Evolutionary conservation across 163 green algal genomes (phyloP).

Genomic region (Scenedesmus sp.): DNA sequence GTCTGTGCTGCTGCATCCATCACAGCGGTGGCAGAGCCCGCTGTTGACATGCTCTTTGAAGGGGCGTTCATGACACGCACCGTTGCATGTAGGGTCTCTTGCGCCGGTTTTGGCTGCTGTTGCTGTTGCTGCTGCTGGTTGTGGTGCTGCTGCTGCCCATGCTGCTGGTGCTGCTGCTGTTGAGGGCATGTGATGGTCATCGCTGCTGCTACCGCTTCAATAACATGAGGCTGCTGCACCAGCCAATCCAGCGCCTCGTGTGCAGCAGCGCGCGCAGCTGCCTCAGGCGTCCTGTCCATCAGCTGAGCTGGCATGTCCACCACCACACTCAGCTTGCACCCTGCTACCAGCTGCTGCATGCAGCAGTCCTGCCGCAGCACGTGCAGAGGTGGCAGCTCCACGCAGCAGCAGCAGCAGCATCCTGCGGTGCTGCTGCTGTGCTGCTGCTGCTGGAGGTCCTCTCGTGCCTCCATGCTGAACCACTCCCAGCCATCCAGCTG

Average conservation of each 20-base stretch:
- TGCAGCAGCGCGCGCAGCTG: slow-evolving; percentile 12
- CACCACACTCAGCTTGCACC: background rate
- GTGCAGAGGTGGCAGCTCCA: background rate
- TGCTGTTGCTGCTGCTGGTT: background rate
- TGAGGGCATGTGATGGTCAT: background rate
- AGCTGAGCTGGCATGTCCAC: background rate
- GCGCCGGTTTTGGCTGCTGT: background rate
- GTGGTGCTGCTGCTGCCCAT: slow-evolving; percentile 15
- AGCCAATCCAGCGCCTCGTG: background rate
- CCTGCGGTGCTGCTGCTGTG: background rate
- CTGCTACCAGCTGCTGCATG: background rate
- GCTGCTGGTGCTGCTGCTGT: background rate
- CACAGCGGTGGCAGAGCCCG: background rate
- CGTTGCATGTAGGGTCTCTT: background rate
- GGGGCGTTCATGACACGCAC: background rate
- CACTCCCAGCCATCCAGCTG: background rate
- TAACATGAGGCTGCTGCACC: background rate
- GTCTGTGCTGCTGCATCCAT: background rate
- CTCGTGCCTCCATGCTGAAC: background rate
- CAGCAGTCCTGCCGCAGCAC: background rate
- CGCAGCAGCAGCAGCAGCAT: background rate
- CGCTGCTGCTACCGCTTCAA: slow-evolving; percentile 1
- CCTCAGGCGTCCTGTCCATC: background rate
- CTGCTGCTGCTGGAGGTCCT: background rate
- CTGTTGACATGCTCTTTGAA: background rate